These are phyloP conservation scores for California macrophylla DNA, from an alignment of 441 rosid species.

Conservation along the genomic window DNA sequence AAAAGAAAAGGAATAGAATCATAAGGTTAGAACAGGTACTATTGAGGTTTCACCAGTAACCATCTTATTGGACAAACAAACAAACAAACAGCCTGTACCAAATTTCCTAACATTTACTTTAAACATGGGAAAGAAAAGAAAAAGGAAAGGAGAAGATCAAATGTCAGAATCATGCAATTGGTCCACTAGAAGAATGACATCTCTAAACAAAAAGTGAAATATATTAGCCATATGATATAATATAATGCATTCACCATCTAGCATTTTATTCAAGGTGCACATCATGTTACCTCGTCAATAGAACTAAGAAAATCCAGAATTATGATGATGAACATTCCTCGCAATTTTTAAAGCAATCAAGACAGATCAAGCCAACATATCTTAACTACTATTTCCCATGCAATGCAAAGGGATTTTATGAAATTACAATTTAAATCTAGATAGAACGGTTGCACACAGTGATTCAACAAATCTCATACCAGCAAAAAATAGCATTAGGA, in stretches of 20 bases:
- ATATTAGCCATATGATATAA: neutral
- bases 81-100: neutral
- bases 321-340: neutral
- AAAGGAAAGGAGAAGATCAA: neutral
- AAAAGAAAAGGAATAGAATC: neutral
- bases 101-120: neutral
- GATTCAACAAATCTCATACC: neutral
- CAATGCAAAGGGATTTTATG: neutral
- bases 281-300: neutral
- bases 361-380: neutral
- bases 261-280: neutral
- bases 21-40: neutral
- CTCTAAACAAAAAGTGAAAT: neutral
- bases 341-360: neutral
- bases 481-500: neutral
- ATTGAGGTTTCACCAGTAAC: neutral
- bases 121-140: neutral
- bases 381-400: neutral
- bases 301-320: neutral
- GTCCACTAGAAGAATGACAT: neutral
- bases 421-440: neutral
- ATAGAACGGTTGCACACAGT: neutral
- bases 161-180: neutral
- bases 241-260: neutral
- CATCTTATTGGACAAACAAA: neutral